Percentiles rank a stretch among this genome's conserved stretches.
Evolutionary conservation across 2,329 filamentous ascomycete genomes (phyloP).

Genomic region (Pseudocercospora cruenta): DNA sequence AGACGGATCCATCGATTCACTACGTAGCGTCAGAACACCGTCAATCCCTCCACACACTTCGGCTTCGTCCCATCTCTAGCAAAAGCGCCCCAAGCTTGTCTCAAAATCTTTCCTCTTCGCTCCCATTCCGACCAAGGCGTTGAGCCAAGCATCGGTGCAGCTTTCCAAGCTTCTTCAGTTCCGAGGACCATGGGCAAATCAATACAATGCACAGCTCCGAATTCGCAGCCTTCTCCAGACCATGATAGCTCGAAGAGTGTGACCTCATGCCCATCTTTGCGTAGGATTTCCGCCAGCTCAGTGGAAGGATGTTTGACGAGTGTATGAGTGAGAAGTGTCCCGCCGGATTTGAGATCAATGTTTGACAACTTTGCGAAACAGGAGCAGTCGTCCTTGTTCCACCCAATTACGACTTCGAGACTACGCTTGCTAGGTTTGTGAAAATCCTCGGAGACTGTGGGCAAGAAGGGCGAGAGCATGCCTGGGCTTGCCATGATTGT

Average conservation of each 20-base stretch:
- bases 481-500: neutral
- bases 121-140: constrained; percentile 2
- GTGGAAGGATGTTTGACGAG: constrained; percentile 2
- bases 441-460: neutral
- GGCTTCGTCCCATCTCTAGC: neutral
- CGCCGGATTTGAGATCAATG: neutral
- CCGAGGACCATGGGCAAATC: constrained; percentile 13
- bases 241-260: constrained; percentile 11
- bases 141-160: neutral
- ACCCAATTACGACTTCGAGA: neutral
- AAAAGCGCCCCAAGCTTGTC: neutral
- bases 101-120: neutral
- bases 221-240: constrained; percentile 4
- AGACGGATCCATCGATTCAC: neutral
- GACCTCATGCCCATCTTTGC: neutral
- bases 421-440: neutral
- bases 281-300: neutral
- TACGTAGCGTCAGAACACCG: neutral
- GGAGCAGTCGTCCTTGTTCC: constrained; percentile 2
- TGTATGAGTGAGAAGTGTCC: neutral
- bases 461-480: neutral
- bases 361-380: neutral
- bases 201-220: constrained; percentile 10
- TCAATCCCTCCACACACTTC: neutral
- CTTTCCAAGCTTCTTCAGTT: neutral